Base-by-base conservation (phyloP, 495 filamentous ascomycete genomes). In the Neurospora sp. region DNA sequence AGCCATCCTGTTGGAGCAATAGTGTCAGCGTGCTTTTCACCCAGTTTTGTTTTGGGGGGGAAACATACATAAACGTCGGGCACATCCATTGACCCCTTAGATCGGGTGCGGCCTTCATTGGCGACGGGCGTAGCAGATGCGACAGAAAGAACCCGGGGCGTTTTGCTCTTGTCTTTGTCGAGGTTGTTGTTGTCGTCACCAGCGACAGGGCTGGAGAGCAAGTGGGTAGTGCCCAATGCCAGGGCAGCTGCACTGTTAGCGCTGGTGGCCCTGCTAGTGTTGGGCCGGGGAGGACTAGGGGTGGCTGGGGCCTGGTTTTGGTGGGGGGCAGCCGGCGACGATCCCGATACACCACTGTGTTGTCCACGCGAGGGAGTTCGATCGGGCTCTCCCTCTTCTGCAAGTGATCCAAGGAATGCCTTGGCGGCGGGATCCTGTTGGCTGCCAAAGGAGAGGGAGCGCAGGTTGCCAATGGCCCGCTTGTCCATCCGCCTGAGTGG, bases 31-130 rank as follows among this genome's bases (percentile, higher is more conserved):
- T n/a, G 61, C 22, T n/a, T 39, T 69, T 76, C 38, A 74, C 71
- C 16, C 22, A 71, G 53, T 39, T 31, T 45, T 37, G 68, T 73
- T 37, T 35, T 37, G 68, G 45, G 8, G 70, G 72, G 69, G 1
- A 73, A 74, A 71, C 41, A 92, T 89, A 97, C 94, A 84, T 92
- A 97, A 85, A 96, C 92, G 87, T 97, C 92, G 78, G 92, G 86
- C 94, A 97, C 97, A 84, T 90, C 92, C 53, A 65, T 65, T 65
- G 53, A 65, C 53, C 53, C 53, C 83, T 88, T 90, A 80, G 90
- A 83, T 79, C 91, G 90, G 78, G 88, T 90, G 82, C 93, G 94
- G 87, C 93, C 91, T 87, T 94, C 93, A 86, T 94, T 93, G 76
- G 89, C 92, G 80, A 92, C 86, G 69, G 76, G 76, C 40, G 70